phyloP scores from a whole-genome alignment of 306 rosid species.

The Ochetophila trinervis region DNA sequence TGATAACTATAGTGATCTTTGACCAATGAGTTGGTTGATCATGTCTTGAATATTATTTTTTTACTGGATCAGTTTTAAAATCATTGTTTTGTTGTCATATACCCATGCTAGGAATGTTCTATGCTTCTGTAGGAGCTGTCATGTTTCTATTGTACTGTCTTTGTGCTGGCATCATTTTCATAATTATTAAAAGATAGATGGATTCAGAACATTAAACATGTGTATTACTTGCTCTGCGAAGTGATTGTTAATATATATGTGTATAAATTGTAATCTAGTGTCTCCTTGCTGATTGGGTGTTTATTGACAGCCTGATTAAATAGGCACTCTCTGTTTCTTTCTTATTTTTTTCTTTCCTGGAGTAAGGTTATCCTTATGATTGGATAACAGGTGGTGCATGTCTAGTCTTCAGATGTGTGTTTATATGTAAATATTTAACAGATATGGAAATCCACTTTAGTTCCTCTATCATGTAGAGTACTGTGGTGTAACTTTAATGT shows the following conservation, averaged over 20 bases:
- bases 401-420: slow-evolving; percentile 8
- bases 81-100: neutral
- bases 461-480: too few relatives aligned
- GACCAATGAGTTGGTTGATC: slow-evolving; percentile 16
- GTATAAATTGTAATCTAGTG: too few relatives aligned
- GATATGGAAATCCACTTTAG: neutral
- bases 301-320: neutral
- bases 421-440: neutral
- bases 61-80: slow-evolving; percentile 5
- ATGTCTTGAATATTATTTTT: slow-evolving; percentile 16
- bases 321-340: neutral
- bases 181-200: too few relatives aligned
- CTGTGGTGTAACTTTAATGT: slow-evolving; percentile 5
- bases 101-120: neutral
- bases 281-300: too few relatives aligned
- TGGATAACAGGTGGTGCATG: neutral
- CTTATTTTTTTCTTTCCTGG: neutral
- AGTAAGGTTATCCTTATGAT: neutral
- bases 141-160: too few relatives aligned
- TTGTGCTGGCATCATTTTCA: too few relatives aligned
- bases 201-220: too few relatives aligned
- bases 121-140: neutral
- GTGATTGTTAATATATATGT: neutral
- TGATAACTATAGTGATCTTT: slow-evolving; percentile 17
- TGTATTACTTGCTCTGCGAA: too few relatives aligned